Evolutionary conservation across 306 rosid species (phyloP).

Genomic region (Castanea mollissima): DNA sequence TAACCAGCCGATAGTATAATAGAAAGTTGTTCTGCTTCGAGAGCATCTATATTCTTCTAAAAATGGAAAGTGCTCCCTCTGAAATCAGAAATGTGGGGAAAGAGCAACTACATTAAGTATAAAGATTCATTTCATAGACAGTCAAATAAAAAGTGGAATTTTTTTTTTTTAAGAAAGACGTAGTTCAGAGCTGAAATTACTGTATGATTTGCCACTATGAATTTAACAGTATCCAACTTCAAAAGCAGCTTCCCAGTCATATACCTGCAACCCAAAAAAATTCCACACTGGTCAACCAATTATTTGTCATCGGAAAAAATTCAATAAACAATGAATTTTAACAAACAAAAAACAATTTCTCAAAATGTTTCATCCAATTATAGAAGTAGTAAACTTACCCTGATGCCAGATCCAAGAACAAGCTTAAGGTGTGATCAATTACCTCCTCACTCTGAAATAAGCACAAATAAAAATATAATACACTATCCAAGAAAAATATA

Average conservation of each 20-base stretch:
- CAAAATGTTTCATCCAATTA: conserved; percentile 11
- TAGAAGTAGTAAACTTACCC: conserved; percentile 58
- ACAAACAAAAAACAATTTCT: conserved; percentile 20
- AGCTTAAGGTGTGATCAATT: conserved; percentile 90
- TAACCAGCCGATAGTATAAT: conserved; percentile 89
- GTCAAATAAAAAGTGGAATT: conserved; percentile 2
- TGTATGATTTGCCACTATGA: conserved; percentile 92
- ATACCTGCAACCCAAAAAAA: conserved; percentile 48
- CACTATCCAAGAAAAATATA: background rate
- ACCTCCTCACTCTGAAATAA: conserved; percentile 89
- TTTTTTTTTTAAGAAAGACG: background rate
- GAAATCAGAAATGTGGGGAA: conserved; percentile 24
- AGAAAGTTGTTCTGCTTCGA: conserved; percentile 91
- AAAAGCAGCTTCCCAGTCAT: conserved; percentile 97
- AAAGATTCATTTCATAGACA: background rate
- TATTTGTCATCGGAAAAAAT: background rate
- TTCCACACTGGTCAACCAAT: background rate
- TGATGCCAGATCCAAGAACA: conserved; percentile 96
- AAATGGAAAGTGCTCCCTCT: conserved; percentile 96
- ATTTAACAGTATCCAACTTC: conserved; percentile 92
- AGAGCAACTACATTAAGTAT: conserved; percentile 22
- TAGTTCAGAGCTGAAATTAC: conserved; percentile 35
- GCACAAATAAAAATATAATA: conserved; percentile 19
- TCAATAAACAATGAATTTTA: conserved; percentile 1
- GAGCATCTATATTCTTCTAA: conserved; percentile 86